Base-by-base conservation (phyloP, 176 grass and related monocot genomes). In the Zea luxurians region DNA sequence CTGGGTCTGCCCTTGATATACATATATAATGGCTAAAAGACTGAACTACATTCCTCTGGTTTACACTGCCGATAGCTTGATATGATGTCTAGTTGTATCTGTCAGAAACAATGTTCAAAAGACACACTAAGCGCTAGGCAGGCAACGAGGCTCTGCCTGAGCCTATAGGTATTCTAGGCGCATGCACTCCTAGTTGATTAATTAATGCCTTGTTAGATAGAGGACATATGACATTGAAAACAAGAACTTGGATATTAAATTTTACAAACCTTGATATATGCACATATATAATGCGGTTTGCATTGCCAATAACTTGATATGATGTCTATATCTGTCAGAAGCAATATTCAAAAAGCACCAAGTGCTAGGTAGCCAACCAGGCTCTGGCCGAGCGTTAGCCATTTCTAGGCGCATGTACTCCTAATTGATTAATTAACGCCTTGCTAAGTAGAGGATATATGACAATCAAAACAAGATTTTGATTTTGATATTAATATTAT, bases 241-340 rank as follows among this genome's bases (percentile, higher is more conserved):
- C 50, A 53, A 53, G 50, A 53, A 53, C 18, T 21, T 65, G 52
- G n/a, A 6, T 66, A 64, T 64, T 12, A 64, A 68, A 48, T 36
- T 49, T 11, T 54, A 3, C 69, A 37, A 72, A 11, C 16, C 21
- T n/a, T 73, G 49, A 34, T 73, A 11, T 53, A 40, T 15, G 21
- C 5, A 9, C 0, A 38, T 20, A 58, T 71, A 58, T 20, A 58
- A 20, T 58, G 34, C 13, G 34, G 47, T 73, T 50, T 66, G 8
- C 63, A 48, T 44, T 42, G 42, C 16, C 13, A 27, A 76, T 72
- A 41, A 15, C 15, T 54, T 73, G 35, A 38, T 53, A 38, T 57
- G 42, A 73, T 54, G 27, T 18, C 18, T 12, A 57, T 66, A 20
- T 58, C 41, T 72, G 35, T 78, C 4, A 55, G 35, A 78, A 66